Percentiles rank a stretch among this genome's conserved stretches.
phyloP scores from a whole-genome alignment of 2,329 filamentous ascomycete species.

The Rutstroemia sp. region DNA sequence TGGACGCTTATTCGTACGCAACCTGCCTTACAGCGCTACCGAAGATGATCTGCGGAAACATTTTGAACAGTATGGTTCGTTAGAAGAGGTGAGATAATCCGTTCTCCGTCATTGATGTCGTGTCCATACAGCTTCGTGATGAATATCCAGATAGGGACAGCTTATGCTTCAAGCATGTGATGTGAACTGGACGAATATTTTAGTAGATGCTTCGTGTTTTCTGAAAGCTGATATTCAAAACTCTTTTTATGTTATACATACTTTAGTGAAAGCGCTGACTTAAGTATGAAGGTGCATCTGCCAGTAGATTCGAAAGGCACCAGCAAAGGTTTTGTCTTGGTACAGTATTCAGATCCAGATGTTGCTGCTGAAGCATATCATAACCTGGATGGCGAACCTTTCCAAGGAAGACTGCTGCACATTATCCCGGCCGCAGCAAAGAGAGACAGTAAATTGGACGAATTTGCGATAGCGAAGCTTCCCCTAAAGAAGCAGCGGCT shows the following conservation, averaged over 20 bases:
- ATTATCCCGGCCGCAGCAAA: constrained; percentile 80
- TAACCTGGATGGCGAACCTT: constrained; percentile 72
- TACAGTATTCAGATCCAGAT: constrained; percentile 67
- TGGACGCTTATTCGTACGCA: constrained; percentile 78
- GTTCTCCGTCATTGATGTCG: constrained; percentile 19
- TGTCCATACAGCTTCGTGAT: constrained; percentile 56
- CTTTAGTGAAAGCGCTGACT: constrained; percentile 30
- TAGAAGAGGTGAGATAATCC: constrained; percentile 73
- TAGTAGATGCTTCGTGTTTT: constrained; percentile 99
- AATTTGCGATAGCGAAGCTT: constrained; percentile 82
- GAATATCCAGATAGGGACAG: constrained; percentile 99
- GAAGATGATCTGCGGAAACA: constrained; percentile 68
- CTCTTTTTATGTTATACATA: constrained; percentile 13
- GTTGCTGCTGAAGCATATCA: constrained; percentile 74
- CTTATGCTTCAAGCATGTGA: constrained; percentile 89
- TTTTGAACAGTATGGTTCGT: constrained; percentile 64
- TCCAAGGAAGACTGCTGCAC: constrained; percentile 88
- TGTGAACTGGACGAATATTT: constrained; percentile 94
- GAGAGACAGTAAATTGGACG: constrained; percentile 74
- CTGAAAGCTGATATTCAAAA: constrained; percentile 42
- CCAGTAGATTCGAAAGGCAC: constrained; percentile 64
- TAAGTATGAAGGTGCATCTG: constrained; percentile 67
- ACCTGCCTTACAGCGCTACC: constrained; percentile 72
- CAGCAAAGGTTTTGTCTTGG: constrained; percentile 85
- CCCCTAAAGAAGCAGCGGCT: constrained; percentile 92